A percentile compares a stretch with the other conserved stretches of the same genome.
phyloP scores from a whole-genome alignment of 2,329 filamentous ascomycete genomes.

The Dothiorella sarmentorum region DNA sequence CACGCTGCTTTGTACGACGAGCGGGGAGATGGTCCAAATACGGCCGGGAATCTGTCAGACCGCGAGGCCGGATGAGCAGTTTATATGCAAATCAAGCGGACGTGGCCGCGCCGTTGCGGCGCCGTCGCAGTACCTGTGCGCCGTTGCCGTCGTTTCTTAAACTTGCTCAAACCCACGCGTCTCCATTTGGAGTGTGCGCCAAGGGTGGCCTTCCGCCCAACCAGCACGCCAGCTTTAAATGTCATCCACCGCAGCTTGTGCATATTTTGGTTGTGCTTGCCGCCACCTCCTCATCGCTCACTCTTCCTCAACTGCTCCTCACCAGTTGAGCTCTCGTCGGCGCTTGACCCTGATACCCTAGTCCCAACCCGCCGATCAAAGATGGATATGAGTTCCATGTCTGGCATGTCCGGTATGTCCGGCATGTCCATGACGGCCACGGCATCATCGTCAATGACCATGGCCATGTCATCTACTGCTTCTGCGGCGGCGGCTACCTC shows the following conservation, averaged over 20 bases:
- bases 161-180: conserved; percentile 12
- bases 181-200: conserved; percentile 4
- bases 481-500: background rate
- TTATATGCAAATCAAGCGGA: background rate
- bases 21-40: background rate
- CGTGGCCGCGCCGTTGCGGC: background rate
- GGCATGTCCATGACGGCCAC: conserved; percentile 14
- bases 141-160: background rate
- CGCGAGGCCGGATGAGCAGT: background rate
- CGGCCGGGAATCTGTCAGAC: background rate
- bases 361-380: background rate
- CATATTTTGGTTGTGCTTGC: background rate
- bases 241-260: background rate
- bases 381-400: conserved; percentile 15
- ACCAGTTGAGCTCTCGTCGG: background rate
- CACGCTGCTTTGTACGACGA: too few species aligned
- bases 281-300: background rate
- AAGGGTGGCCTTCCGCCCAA: conserved; percentile 2
- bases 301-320: background rate
- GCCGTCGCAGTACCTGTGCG: too few species aligned
- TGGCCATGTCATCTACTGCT: conserved; percentile 11
- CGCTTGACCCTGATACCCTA: background rate
- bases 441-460: conserved; percentile 11
- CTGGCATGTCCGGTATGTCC: conserved; percentile 14
- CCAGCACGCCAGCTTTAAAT: background rate